phyloP scores from a whole-genome alignment of 257 asterid genomes.

The Ajuga chamaepitys region DNA sequence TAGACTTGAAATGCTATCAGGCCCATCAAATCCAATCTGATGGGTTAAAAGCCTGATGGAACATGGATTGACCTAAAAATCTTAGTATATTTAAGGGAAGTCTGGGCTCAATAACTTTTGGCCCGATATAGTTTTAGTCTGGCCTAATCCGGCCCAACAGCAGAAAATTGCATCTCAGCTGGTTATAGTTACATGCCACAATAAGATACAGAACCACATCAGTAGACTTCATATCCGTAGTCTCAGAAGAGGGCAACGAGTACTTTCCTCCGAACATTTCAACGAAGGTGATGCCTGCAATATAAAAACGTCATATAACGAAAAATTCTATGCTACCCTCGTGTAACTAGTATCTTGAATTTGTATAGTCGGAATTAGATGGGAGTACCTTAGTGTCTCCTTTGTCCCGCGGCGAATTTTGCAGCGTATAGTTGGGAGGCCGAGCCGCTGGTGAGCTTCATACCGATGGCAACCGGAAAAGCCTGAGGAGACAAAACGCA shows the following conservation, averaged over 20 bases:
- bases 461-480: slow-evolving; percentile 96
- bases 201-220: background rate
- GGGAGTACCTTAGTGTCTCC: slow-evolving; percentile 72
- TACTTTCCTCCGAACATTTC: slow-evolving; percentile 5
- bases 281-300: slow-evolving; percentile 86
- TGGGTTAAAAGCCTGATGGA: background rate
- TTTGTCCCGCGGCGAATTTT: slow-evolving; percentile 91
- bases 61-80: too few relatives aligned
- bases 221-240: too few relatives aligned
- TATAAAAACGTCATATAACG: background rate
- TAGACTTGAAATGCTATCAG: too few relatives aligned
- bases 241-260: background rate
- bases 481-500: slow-evolving; percentile 32
- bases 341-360: background rate
- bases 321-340: too few relatives aligned
- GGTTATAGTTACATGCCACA: background rate
- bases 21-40: too few relatives aligned
- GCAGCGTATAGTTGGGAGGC: slow-evolving; percentile 87
- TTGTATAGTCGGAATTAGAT: too few relatives aligned
- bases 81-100: too few relatives aligned
- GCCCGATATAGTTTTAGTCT: background rate
- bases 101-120: too few relatives aligned
- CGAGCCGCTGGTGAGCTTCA: slow-evolving; percentile 91
- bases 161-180: background rate
- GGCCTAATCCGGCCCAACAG: too few relatives aligned